Conservation (phyloP, 345 rosid species). For the Eucalyptus pumila region DNA sequence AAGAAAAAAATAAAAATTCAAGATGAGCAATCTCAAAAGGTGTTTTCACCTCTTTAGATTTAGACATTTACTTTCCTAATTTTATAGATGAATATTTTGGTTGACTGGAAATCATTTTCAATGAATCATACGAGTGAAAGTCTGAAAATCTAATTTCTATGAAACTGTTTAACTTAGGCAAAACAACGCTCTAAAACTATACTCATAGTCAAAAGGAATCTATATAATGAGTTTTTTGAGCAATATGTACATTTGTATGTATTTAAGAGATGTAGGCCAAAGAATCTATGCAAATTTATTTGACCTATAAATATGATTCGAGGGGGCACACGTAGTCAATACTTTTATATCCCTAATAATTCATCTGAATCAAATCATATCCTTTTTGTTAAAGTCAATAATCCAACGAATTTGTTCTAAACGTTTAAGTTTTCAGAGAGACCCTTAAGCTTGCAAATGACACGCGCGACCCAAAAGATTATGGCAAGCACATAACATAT, state of each 20-base stretch:
- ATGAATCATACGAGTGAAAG: too few species aligned
- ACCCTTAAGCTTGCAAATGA: neutral
- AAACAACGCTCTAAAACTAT: neutral
- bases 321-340: neutral
- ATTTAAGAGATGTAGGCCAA: neutral
- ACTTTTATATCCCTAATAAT: neutral
- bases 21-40: too few species aligned
- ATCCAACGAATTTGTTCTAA: neutral
- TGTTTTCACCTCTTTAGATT: too few species aligned
- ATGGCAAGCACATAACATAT: neutral
- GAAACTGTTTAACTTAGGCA: too few species aligned
- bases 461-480: neutral
- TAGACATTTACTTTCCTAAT: too few species aligned
- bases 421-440: neutral
- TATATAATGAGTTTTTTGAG: neutral
- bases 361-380: neutral
- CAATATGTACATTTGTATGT: neutral
- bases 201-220: neutral
- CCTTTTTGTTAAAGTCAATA: neutral
- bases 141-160: too few species aligned
- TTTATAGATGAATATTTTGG: too few species aligned
- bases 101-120: too few species aligned
- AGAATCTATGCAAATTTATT: neutral
- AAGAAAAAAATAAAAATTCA: too few species aligned
- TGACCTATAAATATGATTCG: neutral